Percentiles rank a stretch among this genome's conserved stretches.
phyloP scores from a whole-genome alignment of 75 land plant genomes.

The Pseudotsuga menziesii region DNA sequence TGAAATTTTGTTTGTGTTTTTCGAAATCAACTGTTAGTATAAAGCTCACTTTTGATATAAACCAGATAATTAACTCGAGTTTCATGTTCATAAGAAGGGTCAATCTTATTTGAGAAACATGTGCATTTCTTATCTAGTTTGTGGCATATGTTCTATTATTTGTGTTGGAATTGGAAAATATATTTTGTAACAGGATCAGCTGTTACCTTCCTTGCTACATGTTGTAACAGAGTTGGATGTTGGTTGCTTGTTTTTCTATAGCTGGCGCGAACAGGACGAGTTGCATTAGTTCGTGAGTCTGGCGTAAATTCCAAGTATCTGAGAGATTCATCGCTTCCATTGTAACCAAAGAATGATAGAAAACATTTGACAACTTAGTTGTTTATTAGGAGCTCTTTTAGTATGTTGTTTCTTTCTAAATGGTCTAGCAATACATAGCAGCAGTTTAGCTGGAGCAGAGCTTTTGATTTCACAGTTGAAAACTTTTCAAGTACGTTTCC shows the following conservation, averaged over 20 bases:
- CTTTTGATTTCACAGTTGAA: neutral
- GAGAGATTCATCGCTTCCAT: constrained; percentile 26
- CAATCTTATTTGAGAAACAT: neutral
- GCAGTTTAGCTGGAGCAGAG: too few relatives aligned
- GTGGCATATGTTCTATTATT: neutral
- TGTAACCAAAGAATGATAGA: constrained; percentile 12
- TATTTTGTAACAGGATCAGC: neutral
- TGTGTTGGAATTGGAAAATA: neutral
- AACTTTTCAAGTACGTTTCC: neutral
- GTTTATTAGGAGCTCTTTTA: neutral
- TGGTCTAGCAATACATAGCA: neutral
- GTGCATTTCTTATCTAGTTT: neutral
- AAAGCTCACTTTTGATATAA: neutral
- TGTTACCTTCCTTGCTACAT: neutral
- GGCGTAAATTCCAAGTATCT: constrained; percentile 59
- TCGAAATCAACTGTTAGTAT: neutral
- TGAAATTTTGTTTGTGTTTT: neutral
- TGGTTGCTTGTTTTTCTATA: constrained; percentile 9
- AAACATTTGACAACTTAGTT: neutral
- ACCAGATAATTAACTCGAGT: neutral
- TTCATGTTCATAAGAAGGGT: too few relatives aligned
- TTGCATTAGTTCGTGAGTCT: constrained; percentile 63
- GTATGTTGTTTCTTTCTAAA: neutral
- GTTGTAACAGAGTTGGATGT: neutral
- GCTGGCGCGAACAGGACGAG: constrained; percentile 74